These are phyloP conservation scores for Pseudogymnoascus sp. DNA, from an alignment of 2,329 filamentous ascomycete genomes.

Conservation along the genomic window DNA sequence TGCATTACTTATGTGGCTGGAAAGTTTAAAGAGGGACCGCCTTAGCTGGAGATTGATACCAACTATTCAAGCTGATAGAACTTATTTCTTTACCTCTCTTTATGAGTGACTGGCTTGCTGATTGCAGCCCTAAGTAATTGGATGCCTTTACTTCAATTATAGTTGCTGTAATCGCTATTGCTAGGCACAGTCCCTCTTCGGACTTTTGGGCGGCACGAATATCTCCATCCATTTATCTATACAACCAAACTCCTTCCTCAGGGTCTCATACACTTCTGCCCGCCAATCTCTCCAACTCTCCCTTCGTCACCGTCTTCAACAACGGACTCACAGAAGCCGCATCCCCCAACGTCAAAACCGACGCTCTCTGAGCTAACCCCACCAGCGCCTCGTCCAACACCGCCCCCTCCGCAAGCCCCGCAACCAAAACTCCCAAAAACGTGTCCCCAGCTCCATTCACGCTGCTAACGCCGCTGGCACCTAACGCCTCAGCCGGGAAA, in stretches of 20 bases:
- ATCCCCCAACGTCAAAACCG: slow-evolving; percentile 70
- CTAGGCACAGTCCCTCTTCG: background rate
- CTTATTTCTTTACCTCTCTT: background rate
- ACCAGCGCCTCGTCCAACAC: slow-evolving; percentile 52
- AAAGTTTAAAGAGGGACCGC: too few species aligned
- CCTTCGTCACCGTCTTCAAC: slow-evolving; percentile 30
- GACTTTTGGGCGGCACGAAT: background rate
- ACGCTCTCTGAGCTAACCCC: slow-evolving; percentile 74
- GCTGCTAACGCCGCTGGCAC: slow-evolving; percentile 62
- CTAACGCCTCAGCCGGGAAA: slow-evolving; percentile 53
- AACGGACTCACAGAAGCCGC: slow-evolving; percentile 60
- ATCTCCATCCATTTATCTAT: background rate
- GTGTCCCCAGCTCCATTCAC: slow-evolving; percentile 96
- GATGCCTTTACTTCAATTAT: background rate
- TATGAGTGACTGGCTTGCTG: background rate
- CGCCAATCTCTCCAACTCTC: slow-evolving; percentile 15
- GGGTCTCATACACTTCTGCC: background rate
- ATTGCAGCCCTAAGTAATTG: background rate
- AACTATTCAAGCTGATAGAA: too few species aligned
- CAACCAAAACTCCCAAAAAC: slow-evolving; percentile 77
- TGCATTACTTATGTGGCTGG: too few species aligned
- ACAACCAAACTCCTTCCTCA: background rate
- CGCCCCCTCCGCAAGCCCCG: slow-evolving; percentile 55
- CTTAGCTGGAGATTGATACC: too few species aligned
- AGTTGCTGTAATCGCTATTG: background rate